phyloP scores from a whole-genome alignment of 306 rosid species.

The Mimosa pudica region DNA sequence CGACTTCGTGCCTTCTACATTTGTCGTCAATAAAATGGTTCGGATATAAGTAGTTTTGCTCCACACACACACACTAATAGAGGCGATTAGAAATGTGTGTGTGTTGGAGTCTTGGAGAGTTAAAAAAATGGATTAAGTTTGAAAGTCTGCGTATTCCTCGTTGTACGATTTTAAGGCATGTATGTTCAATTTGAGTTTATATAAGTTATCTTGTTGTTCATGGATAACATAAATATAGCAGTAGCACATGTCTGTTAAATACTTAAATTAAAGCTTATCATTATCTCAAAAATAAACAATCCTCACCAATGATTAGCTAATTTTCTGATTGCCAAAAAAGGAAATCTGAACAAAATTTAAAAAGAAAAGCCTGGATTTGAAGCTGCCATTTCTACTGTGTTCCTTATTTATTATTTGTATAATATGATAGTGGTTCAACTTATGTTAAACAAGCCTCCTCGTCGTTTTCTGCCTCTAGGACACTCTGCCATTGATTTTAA shows the following conservation, averaged over 20 bases:
- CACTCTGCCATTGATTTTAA: not conserved
- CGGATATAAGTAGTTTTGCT: not conserved
- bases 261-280: conserved; percentile 10
- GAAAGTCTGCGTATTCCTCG: not conserved
- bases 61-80: not conserved
- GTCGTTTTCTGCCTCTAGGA: not conserved
- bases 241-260: not conserved
- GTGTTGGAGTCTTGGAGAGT: not conserved
- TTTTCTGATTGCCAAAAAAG: not conserved
- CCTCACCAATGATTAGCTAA: not conserved
- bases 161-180: conserved; percentile 20
- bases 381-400: not conserved
- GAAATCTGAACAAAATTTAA: not conserved
- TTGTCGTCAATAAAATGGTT: conserved; percentile 5
- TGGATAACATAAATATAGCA: conserved; percentile 3
- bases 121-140: not conserved
- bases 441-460: not conserved
- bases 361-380: not conserved
- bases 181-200: not conserved
- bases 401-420: not conserved
- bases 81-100: not conserved
- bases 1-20: not conserved
- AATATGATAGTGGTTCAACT: not conserved
- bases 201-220: not conserved
- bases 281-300: conserved; percentile 29